A percentile compares a stretch with the other conserved stretches of the same genome.
Evolutionary conservation across 441 rosid genomes (phyloP).

Genomic region (Brassica hybrid): DNA sequence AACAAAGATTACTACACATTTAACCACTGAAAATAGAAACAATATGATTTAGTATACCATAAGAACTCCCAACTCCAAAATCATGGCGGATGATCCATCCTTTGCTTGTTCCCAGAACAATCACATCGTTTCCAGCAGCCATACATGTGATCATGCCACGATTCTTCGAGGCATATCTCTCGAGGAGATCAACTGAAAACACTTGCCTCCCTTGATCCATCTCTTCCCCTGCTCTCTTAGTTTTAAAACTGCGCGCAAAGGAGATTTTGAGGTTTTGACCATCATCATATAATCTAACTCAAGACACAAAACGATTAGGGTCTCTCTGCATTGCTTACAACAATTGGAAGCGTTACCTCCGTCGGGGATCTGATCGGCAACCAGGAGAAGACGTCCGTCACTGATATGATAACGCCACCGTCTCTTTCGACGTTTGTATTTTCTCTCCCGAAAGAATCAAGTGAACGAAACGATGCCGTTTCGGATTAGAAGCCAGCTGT

Average conservation of each 20-base stretch:
- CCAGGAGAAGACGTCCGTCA: not conserved
- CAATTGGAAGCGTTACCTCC: constrained; percentile 25
- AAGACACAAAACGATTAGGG: no score
- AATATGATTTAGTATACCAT: constrained; percentile 23
- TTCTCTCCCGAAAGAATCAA: not conserved
- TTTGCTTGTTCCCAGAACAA: constrained; percentile 89
- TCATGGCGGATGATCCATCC: constrained; percentile 97
- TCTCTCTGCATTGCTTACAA: not conserved
- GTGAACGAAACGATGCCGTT: not conserved
- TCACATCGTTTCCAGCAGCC: constrained; percentile 99
- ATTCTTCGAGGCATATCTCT: constrained; percentile 89
- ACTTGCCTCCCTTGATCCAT: constrained; percentile 91
- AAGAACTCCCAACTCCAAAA: constrained; percentile 84
- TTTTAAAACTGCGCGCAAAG: not conserved
- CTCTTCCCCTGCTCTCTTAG: constrained; percentile 7
- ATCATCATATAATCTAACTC: not conserved
- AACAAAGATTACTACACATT: not conserved
- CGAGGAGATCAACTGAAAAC: constrained; percentile 89
- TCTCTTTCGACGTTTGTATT: not conserved
- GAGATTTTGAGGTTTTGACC: constrained; percentile 13
- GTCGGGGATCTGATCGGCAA: constrained; percentile 12
- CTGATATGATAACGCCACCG: not conserved
- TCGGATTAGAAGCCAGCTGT: no score
- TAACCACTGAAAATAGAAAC: not conserved
- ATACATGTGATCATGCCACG: constrained; percentile 91